Evolutionary conservation across 345 rosid species (phyloP), one percentile per base, ranked within the genome.

Genomic region (Hibiscus tridactylites): DNA sequence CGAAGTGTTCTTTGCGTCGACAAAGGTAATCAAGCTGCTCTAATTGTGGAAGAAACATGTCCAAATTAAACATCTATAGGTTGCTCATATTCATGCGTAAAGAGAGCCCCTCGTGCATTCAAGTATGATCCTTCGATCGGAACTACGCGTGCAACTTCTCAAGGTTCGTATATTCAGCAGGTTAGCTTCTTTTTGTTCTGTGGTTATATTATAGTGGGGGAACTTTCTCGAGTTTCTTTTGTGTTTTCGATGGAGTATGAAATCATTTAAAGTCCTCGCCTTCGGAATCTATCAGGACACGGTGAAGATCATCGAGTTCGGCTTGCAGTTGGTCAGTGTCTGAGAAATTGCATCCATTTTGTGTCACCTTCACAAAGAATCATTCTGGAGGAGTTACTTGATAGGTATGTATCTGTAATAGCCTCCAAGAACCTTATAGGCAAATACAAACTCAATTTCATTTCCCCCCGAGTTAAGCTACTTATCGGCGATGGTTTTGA

Each of bases 321-420:
- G 77, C 65, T 82, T 75, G 93, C 97, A 24, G 95, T 84, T 13
- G 88, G 87, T 72, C 97, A 90, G 73, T 94, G 98, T 69, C 97
- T 97, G 0, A 88, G 92, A 81, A 91, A 75, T 61, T 91, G 98
- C 75, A 90, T 91, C 77, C 90, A 88, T 79, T 94, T 86, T 53
- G 93, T 91, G 37, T 90, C 97, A 70, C 91, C 93, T 71, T 86
- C 93, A 3, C 98, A 91, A 72, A 85, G 93, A 75, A 81, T 88
- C 74, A 82, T 91, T 76, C 83, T 94, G 2, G 92, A 85, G 78
- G 98, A 91, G 82, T 80, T 90, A 73, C 92, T 91, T 33, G 87
- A 86, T 61, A 82, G 97, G 98, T 94, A 74, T 6, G 47, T 67
- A 56, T 65, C 70, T 68, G 10, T 21, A 21, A 31, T 44, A 42